Conservation (phyloP, 306 rosid species). For the Clitoria ternatea region DNA sequence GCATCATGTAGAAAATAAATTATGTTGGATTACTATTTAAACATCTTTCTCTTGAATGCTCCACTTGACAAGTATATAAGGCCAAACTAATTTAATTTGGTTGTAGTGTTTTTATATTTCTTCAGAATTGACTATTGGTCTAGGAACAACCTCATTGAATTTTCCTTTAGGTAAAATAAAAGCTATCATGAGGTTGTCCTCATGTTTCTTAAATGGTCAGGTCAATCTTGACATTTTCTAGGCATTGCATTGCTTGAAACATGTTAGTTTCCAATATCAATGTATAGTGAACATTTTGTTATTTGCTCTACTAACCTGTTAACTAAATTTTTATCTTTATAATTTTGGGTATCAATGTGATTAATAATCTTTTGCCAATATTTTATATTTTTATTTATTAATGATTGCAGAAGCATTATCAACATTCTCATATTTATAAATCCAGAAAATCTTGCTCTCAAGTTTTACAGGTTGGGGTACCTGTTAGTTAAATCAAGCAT, state of each 20-base stretch:
- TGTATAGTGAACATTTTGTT: constrained; percentile 1
- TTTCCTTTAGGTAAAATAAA: background rate
- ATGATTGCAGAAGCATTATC: constrained; percentile 74
- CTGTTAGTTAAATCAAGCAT: constrained; percentile 26
- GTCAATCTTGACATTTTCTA: background rate
- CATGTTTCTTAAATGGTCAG: background rate
- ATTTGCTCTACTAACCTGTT: background rate
- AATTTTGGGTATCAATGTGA: background rate
- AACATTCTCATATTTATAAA: constrained; percentile 69
- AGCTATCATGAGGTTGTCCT: background rate
- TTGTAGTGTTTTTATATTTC: constrained; percentile 2
- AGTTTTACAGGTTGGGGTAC: constrained; percentile 71
- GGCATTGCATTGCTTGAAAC: constrained; percentile 11
- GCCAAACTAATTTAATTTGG: background rate
- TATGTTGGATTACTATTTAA: background rate
- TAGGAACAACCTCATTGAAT: constrained; percentile 9
- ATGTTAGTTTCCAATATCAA: background rate
- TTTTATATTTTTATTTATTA: constrained; percentile 29
- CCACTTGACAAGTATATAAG: background rate
- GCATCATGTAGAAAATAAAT: background rate
- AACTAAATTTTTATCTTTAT: background rate
- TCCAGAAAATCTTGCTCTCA: constrained; percentile 76
- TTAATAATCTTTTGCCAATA: constrained; percentile 16
- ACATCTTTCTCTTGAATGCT: background rate
- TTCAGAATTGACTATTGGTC: background rate